phyloP scores from a whole-genome alignment of 768 basidiomycete genomes.

The Russula earlei region DNA sequence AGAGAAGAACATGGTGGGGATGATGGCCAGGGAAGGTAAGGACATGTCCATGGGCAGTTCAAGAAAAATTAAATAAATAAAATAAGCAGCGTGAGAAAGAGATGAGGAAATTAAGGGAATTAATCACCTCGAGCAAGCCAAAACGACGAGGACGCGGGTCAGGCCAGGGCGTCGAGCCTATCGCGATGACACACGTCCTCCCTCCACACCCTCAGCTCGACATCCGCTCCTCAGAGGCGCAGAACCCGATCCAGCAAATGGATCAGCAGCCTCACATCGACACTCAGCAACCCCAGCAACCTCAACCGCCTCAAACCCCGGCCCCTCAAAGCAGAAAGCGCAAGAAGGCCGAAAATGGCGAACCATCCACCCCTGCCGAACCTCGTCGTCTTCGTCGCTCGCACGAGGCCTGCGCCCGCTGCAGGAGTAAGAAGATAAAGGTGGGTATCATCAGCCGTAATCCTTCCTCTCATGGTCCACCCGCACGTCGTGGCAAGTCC shows the following conservation, averaged over 20 bases:
- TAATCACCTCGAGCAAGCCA: slow-evolving; percentile 6
- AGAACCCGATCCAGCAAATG: slow-evolving; percentile 56
- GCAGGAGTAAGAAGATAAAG: slow-evolving; percentile 96
- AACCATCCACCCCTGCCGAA: slow-evolving; percentile 49
- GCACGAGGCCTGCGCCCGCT: slow-evolving; percentile 87
- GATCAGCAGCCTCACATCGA: slow-evolving; percentile 40
- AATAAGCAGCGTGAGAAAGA: slow-evolving; percentile 16
- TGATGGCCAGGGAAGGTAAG: too few species aligned
- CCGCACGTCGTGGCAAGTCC: slow-evolving; percentile 28
- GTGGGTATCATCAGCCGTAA: slow-evolving; percentile 46
- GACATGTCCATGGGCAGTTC: too few species aligned
- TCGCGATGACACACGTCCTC: slow-evolving; percentile 38
- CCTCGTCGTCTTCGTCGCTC: slow-evolving; percentile 76
- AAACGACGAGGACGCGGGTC: slow-evolving; percentile 15
- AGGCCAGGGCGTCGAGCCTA: slow-evolving; percentile 13
- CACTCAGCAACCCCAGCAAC: slow-evolving; percentile 37
- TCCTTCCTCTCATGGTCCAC: slow-evolving; percentile 12
- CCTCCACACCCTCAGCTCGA: slow-evolving; percentile 38
- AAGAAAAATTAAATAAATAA: background rate
- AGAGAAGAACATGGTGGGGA: too few species aligned
- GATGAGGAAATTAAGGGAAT: background rate
- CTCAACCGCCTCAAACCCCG: slow-evolving; percentile 27
- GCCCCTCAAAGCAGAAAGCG: slow-evolving; percentile 33
- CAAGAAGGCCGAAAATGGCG: slow-evolving; percentile 57
- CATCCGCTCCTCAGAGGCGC: slow-evolving; percentile 41